Evolutionary conservation across 768 basidiomycete genomes (phyloP), one percentile per base, ranked within the genome.

Genomic region (Fistulinella prunicolor): DNA sequence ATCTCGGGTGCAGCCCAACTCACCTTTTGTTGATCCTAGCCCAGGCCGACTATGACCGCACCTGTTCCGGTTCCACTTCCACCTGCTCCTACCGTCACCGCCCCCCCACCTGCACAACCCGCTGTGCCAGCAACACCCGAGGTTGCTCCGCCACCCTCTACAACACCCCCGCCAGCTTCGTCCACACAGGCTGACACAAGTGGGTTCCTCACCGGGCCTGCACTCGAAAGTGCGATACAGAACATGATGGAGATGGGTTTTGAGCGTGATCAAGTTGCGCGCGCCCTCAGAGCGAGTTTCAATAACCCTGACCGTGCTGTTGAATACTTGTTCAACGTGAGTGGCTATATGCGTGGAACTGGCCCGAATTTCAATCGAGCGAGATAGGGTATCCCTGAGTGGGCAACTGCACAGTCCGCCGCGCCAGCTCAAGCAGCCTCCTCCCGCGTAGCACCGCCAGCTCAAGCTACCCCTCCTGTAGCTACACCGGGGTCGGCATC

Each of bases 221-320:
- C 76, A 3, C 77, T 97, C 3, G 84, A 97, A 64, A 65, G 75
- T 6, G 82, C 92, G 6, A 85, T 97, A 57, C 68, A 73, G 41
- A 86, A 86, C 63, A 93, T 99, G 81, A 71, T 83, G 32, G 90
- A 92, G 57, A 98, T 99, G 96, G 96, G 96, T 7, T 98, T 94
- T 59, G 78, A 80, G 50, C 78, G 84, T 32, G 93, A 94, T 4
- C 81, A 91, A 60, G 91, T 97, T 35, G 68, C 83, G 60, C 80
- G 84, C 14, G 94, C 94, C 4, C 65, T 99, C 65, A 77, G 92
- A 50, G 96, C 94, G 22, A 94, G 90, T 63, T 99, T 80, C 73
- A 99, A 99, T 70, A 98, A 99, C 70, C 89, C 96, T 8, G 94
- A 98, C 59, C 81, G 96, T 24, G 96, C 96, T 7, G 95, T 93